A percentile compares a stretch with the other conserved stretches of the same genome.
Evolutionary conservation across 306 rosid genomes (phyloP).

Genomic region (Pterocarpus macrocarpus): DNA sequence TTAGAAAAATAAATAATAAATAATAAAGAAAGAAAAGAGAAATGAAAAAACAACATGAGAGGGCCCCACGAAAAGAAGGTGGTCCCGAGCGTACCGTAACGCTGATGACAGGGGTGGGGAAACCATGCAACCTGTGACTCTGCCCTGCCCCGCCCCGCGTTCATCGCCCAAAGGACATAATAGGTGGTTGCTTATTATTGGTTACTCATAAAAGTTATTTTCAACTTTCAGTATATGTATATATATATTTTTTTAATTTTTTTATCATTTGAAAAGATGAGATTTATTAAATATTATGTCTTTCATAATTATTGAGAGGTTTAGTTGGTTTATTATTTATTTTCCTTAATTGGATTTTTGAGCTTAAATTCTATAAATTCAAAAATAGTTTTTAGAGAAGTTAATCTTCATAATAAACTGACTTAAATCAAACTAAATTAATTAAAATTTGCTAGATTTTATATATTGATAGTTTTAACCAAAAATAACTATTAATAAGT

Average conservation of each 20-base stretch:
- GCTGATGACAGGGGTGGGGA: not conserved
- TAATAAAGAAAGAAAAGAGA: not conserved
- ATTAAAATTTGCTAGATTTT: too few relatives aligned
- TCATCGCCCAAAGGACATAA: not conserved
- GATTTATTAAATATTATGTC: too few relatives aligned
- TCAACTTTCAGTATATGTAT: not conserved
- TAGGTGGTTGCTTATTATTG: slow-evolving; percentile 33
- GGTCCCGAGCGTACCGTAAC: not conserved
- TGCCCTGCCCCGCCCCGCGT: not conserved
- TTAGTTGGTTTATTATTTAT: too few relatives aligned
- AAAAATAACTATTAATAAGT: too few relatives aligned
- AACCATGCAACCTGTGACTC: slow-evolving; percentile 18
- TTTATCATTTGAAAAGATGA: too few relatives aligned
- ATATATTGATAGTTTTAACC: too few relatives aligned
- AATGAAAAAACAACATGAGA: not conserved
- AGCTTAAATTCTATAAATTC: too few relatives aligned
- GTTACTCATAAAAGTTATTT: not conserved
- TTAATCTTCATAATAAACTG: too few relatives aligned
- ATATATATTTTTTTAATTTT: not conserved
- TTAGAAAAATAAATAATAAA: not conserved
- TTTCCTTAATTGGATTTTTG: too few relatives aligned
- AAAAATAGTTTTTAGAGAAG: too few relatives aligned
- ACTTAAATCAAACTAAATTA: too few relatives aligned
- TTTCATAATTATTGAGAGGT: too few relatives aligned
- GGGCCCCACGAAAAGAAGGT: slow-evolving; percentile 7